phyloP scores from a whole-genome alignment of 352 stramenopile genomes.

The Globisporangium perplexum region DNA sequence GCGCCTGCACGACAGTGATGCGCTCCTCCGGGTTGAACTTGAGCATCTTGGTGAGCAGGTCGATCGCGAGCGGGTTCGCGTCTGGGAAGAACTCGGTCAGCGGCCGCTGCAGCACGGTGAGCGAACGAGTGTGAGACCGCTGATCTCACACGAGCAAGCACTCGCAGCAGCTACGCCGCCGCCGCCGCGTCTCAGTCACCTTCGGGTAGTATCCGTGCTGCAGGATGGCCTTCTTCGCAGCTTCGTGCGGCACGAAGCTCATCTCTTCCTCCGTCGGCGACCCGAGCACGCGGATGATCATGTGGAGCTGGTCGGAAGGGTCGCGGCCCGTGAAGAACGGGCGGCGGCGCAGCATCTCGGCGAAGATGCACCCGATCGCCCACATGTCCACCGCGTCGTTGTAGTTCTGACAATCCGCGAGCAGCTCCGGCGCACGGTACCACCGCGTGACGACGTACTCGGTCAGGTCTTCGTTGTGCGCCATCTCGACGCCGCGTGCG shows the following conservation, averaged over 20 bases:
- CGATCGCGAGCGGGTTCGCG: constrained; percentile 71
- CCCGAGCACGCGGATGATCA: constrained; percentile 89
- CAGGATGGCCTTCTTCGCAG: constrained; percentile 74
- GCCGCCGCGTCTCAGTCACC: constrained; percentile 15
- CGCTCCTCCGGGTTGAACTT: constrained; percentile 92
- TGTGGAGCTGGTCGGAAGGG: constrained; percentile 80
- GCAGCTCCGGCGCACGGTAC: constrained; percentile 84
- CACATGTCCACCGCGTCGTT: constrained; percentile 95
- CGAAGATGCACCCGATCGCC: constrained; percentile 98
- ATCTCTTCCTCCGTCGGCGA: constrained; percentile 94
- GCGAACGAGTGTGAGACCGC: too few relatives aligned
- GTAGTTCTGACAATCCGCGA: constrained; percentile 94
- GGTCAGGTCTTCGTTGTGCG: constrained; percentile 68
- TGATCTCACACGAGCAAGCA: neutral
- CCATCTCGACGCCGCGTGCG: constrained; percentile 83
- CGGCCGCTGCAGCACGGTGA: constrained; percentile 28
- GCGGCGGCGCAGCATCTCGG: constrained; percentile 95
- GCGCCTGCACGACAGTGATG: constrained; percentile 89
- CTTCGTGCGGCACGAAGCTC: constrained; percentile 95
- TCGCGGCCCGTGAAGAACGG: constrained; percentile 83
- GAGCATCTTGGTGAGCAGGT: constrained; percentile 90
- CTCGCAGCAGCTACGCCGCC: too few relatives aligned
- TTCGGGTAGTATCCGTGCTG: constrained; percentile 84
- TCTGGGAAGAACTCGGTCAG: constrained; percentile 84
- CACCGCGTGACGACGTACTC: constrained; percentile 91